phyloP scores from a whole-genome alignment of 2,329 filamentous ascomycete genomes.

The Arthroderma sp. region DNA sequence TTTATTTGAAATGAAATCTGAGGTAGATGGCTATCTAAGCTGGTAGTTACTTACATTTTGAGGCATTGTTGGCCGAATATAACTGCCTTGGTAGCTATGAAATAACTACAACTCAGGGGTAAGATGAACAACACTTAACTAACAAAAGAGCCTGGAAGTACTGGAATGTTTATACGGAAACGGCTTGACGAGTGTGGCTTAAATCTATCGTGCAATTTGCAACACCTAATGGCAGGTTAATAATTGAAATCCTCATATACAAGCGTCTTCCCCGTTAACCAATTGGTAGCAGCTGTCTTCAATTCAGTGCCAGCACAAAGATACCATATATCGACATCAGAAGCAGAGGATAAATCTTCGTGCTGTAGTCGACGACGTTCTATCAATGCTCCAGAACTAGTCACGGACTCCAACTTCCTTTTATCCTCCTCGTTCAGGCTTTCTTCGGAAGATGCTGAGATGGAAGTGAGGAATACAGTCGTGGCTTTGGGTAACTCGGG shows the following conservation, averaged over 20 bases:
- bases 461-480: conserved; percentile 52
- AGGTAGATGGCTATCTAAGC: too few relatives aligned
- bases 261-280: conserved; percentile 45
- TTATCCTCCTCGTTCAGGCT: conserved; percentile 24
- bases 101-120: too few relatives aligned
- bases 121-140: too few relatives aligned
- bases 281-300: conserved; percentile 39
- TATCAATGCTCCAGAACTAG: conserved; percentile 24
- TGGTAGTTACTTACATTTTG: too few relatives aligned
- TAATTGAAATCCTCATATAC: conserved; percentile 52
- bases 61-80: too few relatives aligned
- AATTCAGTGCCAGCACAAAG: conserved; percentile 45
- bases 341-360: conserved; percentile 32
- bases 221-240: too few relatives aligned
- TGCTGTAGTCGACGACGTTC: conserved; percentile 37
- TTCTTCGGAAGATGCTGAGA: conserved; percentile 19
- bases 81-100: too few relatives aligned
- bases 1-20: too few relatives aligned
- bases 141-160: too few relatives aligned
- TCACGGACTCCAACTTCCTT: conserved; percentile 32
- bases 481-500: conserved; percentile 42
- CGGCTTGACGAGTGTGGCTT: too few relatives aligned
- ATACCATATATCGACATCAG: conserved; percentile 42
- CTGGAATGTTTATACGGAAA: too few relatives aligned
- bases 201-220: too few relatives aligned